A percentile compares a stretch with the other conserved stretches of the same genome.
Evolutionary conservation across 345 rosid genomes (phyloP).

Genomic region (Hibiscus mutabilis): DNA sequence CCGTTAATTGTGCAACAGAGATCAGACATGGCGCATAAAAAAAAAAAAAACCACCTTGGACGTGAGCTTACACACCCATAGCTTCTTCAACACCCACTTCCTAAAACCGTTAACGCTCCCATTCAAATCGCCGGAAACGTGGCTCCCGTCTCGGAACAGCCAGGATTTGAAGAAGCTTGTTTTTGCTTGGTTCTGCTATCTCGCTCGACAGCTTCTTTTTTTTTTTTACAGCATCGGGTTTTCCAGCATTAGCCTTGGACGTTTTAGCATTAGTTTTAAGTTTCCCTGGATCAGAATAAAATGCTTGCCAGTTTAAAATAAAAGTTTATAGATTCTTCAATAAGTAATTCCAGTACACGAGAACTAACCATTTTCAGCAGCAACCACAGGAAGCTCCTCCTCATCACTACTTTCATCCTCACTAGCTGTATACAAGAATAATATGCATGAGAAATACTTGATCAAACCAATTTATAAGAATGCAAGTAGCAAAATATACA

Average conservation of each 20-base stretch:
- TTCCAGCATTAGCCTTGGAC: slow-evolving; percentile 20
- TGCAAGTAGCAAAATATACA: not conserved
- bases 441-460: not conserved
- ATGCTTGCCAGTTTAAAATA: not conserved
- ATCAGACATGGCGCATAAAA: no score
- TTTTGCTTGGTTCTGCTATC: slow-evolving; percentile 29
- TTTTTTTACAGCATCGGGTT: slow-evolving; percentile 22
- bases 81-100: no score
- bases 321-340: not conserved
- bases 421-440: slow-evolving; percentile 16
- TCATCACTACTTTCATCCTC: slow-evolving; percentile 22
- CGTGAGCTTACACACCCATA: no score
- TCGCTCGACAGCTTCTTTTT: not conserved
- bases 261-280: slow-evolving; percentile 18
- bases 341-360: not conserved
- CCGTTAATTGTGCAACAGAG: no score
- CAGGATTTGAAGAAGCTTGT: no score
- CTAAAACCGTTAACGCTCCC: no score
- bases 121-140: no score
- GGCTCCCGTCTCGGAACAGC: no score
- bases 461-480: not conserved
- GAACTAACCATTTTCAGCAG: slow-evolving; percentile 34
- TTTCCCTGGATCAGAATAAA: not conserved
- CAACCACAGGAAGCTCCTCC: slow-evolving; percentile 22
- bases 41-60: no score